Evolutionary conservation across 202 grass and related monocot species (phyloP).

Genomic region (Zoysia matrella): DNA sequence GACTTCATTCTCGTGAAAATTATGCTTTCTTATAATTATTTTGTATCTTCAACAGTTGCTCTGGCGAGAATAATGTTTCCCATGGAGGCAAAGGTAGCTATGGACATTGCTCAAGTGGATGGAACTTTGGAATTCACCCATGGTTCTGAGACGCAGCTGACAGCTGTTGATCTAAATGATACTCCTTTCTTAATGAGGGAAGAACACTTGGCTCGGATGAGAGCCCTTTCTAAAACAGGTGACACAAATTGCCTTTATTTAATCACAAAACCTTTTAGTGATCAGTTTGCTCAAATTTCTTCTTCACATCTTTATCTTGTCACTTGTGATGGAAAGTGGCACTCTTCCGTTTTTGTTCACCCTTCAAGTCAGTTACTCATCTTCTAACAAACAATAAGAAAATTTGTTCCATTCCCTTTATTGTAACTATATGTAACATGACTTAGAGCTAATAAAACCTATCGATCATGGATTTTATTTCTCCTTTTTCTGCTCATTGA

Average conservation of each 20-base stretch:
- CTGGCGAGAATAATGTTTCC: conserved; percentile 90
- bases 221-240: conserved; percentile 95
- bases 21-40: conserved; percentile 8
- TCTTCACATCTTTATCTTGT: not conserved
- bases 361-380: not conserved
- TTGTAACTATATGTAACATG: not conserved
- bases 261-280: not conserved
- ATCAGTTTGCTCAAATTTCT: conserved; percentile 2
- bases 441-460: not conserved
- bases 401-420: not conserved
- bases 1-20: not conserved
- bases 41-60: conserved; percentile 68
- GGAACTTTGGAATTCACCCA: conserved; percentile 81
- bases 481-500: not conserved
- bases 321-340: not conserved
- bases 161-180: conserved; percentile 77
- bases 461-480: not conserved
- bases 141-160: conserved; percentile 45
- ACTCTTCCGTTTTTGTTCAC: not conserved
- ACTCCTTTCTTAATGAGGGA: conserved; percentile 83
- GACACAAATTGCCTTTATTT: conserved; percentile 19
- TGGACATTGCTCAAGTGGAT: conserved; percentile 98
- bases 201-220: conserved; percentile 66
- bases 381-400: not conserved
- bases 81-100: conserved; percentile 86